Evolutionary conservation across 2,329 filamentous ascomycete genomes (phyloP).

Genomic region (Cladobotryum protrusum): DNA sequence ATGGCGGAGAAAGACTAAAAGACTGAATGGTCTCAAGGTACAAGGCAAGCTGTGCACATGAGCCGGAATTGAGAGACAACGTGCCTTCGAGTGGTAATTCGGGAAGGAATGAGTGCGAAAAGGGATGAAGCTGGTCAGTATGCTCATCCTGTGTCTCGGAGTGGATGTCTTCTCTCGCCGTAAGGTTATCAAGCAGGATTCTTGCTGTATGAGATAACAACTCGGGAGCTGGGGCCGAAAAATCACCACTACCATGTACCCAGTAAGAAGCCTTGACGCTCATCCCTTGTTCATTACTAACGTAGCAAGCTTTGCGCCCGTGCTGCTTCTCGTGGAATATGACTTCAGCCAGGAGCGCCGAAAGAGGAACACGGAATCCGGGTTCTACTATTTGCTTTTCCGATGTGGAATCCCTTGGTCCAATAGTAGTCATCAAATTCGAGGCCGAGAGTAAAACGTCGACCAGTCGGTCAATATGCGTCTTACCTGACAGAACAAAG

Average conservation of each 20-base stretch:
- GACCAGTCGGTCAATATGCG: not conserved
- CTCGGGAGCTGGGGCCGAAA: not conserved
- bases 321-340: not conserved
- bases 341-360: not conserved
- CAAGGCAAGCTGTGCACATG: conserved; percentile 2
- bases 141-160: not conserved
- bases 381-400: not conserved
- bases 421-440: not conserved
- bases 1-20: not conserved
- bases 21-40: conserved; percentile 3
- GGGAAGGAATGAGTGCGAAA: not conserved
- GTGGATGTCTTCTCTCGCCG: not conserved
- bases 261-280: not conserved
- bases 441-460: not conserved
- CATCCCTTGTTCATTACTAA: not conserved
- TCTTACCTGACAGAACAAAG: not conserved
- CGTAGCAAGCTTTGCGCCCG: not conserved
- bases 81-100: not conserved
- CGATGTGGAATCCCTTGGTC: no score
- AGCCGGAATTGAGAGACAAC: not conserved
- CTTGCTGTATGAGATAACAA: conserved; percentile 2
- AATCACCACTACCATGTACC: conserved; percentile 2
- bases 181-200: not conserved
- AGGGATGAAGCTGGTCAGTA: not conserved
- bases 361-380: not conserved